These are phyloP conservation scores for Balansia obtecta DNA, from an alignment of 2,329 filamentous ascomycete genomes.

Conservation along the genomic window DNA sequence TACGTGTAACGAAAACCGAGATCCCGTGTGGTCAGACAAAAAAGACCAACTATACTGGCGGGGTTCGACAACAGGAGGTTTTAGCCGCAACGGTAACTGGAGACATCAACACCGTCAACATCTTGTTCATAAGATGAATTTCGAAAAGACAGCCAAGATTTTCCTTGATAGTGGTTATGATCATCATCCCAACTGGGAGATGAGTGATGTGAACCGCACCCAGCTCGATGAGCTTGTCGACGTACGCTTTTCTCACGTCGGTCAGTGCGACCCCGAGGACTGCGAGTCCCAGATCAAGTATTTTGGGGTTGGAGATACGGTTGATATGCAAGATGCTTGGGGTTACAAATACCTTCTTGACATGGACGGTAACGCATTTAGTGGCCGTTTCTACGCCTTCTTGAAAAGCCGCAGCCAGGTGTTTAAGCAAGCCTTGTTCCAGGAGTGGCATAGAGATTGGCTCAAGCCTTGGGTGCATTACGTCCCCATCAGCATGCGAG, in stretches of 20 bases:
- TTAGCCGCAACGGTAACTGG: constrained; percentile 83
- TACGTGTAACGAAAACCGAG: constrained; percentile 56
- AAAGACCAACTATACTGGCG: constrained; percentile 78
- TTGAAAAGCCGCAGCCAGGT: constrained; percentile 68
- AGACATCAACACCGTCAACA: constrained; percentile 80
- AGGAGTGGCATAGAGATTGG: constrained; percentile 95
- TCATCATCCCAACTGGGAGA: constrained; percentile 39
- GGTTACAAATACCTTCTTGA: constrained; percentile 77
- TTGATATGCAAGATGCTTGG: constrained; percentile 74
- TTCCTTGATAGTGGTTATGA: constrained; percentile 21
- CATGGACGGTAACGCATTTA: constrained; percentile 93
- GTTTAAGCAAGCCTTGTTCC: constrained; percentile 82
- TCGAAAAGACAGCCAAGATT: constrained; percentile 32
- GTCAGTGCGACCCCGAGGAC: constrained; percentile 83
- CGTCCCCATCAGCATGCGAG: constrained; percentile 68
- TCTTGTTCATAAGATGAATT: constrained; percentile 72
- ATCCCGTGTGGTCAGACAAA: constrained; percentile 66
- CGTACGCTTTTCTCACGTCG: constrained; percentile 77
- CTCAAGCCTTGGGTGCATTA: constrained; percentile 88
- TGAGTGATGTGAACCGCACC: constrained; percentile 49
- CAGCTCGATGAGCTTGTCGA: constrained; percentile 64
- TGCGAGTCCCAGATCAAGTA: constrained; percentile 77
- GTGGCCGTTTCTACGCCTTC: constrained; percentile 87
- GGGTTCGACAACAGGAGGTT: constrained; percentile 89
- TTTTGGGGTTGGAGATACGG: constrained; percentile 62